phyloP scores from a whole-genome alignment of 2,329 filamentous ascomycete species.

The Aureobasidium subglaciale region DNA sequence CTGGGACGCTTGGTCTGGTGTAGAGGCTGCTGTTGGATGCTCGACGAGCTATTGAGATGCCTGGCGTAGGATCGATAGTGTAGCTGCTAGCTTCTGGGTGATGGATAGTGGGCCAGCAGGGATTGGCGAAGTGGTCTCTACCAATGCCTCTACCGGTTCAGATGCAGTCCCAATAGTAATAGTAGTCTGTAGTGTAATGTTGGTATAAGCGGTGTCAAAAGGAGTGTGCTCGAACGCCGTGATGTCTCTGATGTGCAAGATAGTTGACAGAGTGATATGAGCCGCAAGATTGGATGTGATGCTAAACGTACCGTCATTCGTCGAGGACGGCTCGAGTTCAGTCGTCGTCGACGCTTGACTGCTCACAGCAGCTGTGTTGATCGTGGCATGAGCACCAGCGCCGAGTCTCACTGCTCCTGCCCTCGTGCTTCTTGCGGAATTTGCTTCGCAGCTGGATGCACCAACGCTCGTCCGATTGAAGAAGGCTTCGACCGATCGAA shows the following conservation, averaged over 20 bases:
- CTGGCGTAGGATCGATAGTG: no score
- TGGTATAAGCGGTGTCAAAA: not conserved
- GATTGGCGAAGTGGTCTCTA: not conserved
- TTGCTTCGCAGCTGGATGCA: not conserved
- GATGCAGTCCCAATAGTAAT: conserved; percentile 6
- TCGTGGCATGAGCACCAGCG: not conserved
- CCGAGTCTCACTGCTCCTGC: not conserved
- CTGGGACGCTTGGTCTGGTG: no score
- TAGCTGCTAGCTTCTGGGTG: no score
- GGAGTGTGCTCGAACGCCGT: not conserved
- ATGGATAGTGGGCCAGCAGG: not conserved
- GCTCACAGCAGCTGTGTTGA: not conserved
- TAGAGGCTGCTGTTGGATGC: no score
- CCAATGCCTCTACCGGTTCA: not conserved
- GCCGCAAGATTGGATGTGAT: not conserved
- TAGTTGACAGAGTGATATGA: not conserved
- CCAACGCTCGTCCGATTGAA: conserved; percentile 49
- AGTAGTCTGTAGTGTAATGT: not conserved
- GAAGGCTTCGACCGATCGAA: conserved; percentile 69
- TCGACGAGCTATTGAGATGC: no score
- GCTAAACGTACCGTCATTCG: not conserved
- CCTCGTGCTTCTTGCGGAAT: not conserved
- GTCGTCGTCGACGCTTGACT: not conserved
- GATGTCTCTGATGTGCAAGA: not conserved
- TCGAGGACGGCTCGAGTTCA: not conserved